Evolutionary conservation across 1,284 basidiomycete species (phyloP).

Genomic region (Irpex lacteus): DNA sequence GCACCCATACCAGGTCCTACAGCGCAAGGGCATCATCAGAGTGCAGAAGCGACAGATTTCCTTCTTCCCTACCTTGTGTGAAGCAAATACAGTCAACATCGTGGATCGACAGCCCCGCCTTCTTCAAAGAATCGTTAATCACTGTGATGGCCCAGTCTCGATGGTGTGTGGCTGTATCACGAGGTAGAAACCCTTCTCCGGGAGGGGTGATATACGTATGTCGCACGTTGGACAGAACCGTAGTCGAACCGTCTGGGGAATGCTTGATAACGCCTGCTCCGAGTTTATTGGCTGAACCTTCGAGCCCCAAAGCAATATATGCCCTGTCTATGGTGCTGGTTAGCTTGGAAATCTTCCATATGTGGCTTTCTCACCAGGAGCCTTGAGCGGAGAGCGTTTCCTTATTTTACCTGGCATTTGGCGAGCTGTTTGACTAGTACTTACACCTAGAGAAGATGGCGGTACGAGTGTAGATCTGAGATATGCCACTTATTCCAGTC

Average conservation of each 20-base stretch:
- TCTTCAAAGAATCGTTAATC: constrained; percentile 76
- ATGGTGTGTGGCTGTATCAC: constrained; percentile 95
- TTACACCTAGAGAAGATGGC: too few species aligned
- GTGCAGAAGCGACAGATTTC: neutral
- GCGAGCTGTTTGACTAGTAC: neutral
- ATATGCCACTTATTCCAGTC: too few species aligned
- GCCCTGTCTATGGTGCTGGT: constrained; percentile 44
- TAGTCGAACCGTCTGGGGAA: constrained; percentile 61
- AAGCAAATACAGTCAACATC: constrained; percentile 95
- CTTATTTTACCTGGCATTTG: constrained; percentile 33
- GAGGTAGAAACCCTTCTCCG: constrained; percentile 94
- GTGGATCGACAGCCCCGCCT: constrained; percentile 69
- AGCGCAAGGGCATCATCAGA: neutral
- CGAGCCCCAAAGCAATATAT: constrained; percentile 81
- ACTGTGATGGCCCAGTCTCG: constrained; percentile 89
- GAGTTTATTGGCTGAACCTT: constrained; percentile 97
- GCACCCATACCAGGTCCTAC: constrained; percentile 98
- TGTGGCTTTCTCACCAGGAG: constrained; percentile 19
- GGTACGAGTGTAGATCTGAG: too few species aligned
- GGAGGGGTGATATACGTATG: constrained; percentile 99
- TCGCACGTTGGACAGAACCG: constrained; percentile 81
- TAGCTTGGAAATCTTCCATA: neutral
- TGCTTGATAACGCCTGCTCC: constrained; percentile 96
- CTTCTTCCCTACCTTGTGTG: constrained; percentile 74
- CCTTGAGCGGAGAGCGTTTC: constrained; percentile 30